phyloP scores from a whole-genome alignment of 129 eudicot genomes.

The Flaveria ramosissima region DNA sequence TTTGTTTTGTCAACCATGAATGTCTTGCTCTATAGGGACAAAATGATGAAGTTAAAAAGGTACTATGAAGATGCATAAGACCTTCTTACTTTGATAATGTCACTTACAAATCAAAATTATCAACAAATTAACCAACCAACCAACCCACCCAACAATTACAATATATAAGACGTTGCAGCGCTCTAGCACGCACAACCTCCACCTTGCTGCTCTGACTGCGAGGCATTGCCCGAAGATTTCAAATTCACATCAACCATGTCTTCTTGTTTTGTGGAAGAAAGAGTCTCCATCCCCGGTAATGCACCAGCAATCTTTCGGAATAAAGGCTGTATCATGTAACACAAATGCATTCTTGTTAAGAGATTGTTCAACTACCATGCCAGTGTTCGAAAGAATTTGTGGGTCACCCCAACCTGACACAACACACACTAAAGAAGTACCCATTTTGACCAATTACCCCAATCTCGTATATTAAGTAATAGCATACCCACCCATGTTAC shows the following conservation, averaged over 20 bases:
- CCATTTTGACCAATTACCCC: neutral
- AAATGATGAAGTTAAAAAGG: constrained; percentile 5
- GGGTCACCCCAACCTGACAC: neutral
- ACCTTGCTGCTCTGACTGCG: constrained; percentile 73
- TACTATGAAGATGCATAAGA: constrained; percentile 31
- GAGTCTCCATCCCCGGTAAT: constrained; percentile 91
- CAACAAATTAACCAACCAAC: constrained; percentile 31
- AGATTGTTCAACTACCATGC: neutral
- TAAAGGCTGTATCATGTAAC: constrained; percentile 52
- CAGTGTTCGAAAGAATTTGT: neutral
- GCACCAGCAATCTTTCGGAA: constrained; percentile 89
- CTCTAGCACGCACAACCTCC: constrained; percentile 81
- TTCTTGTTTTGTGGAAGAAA: constrained; percentile 76
- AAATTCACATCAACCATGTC: constrained; percentile 95
- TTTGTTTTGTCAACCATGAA: constrained; percentile 27
- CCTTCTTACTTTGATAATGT: constrained; percentile 30
- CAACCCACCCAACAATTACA: constrained; percentile 23
- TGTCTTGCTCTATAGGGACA: constrained; percentile 17
- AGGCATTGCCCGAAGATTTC: constrained; percentile 56
- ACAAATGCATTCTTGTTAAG: neutral
- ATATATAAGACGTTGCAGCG: neutral
- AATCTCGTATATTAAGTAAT: neutral
- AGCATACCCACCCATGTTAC: constrained; percentile 3
- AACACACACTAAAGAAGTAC: neutral
- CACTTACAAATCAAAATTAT: constrained; percentile 33